Evolutionary conservation across 2,329 filamentous ascomycete genomes (phyloP).

Genomic region (Fusarium burgessii): DNA sequence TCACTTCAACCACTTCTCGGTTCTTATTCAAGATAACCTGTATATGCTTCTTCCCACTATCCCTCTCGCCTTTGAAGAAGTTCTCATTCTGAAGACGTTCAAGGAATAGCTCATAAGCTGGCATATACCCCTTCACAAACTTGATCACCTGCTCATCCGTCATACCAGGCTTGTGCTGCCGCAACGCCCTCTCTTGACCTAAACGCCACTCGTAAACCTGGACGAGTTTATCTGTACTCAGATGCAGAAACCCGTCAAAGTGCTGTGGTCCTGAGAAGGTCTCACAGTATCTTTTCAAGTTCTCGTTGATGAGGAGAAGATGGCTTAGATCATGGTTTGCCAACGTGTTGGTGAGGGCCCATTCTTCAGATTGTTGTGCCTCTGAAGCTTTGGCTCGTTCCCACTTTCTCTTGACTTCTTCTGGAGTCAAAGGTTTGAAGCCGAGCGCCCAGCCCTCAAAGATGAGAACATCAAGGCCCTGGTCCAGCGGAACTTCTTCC

Average conservation of each 20-base stretch:
- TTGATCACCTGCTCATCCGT: conserved; percentile 39
- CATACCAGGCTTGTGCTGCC: conserved; percentile 40
- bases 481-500: conserved; percentile 25
- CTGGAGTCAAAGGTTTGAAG: conserved; percentile 29
- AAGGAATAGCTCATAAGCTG: conserved; percentile 43
- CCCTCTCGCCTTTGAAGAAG: conserved; percentile 14
- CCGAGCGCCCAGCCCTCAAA: conserved; percentile 46
- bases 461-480: conserved; percentile 39
- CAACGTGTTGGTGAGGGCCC: conserved; percentile 24
- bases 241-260: conserved; percentile 40
- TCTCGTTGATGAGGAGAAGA: conserved; percentile 39
- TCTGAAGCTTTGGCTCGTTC: conserved; percentile 12
- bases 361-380: conserved; percentile 9
- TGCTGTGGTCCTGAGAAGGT: conserved; percentile 34
- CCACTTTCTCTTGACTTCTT: conserved; percentile 35
- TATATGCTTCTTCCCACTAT: conserved; percentile 23
- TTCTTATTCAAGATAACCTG: conserved; percentile 11
- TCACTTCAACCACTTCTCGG: conserved; percentile 25
- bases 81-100: conserved; percentile 32
- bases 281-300: conserved; percentile 36
- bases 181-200: conserved; percentile 35
- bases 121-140: conserved; percentile 46
- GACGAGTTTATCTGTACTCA: conserved; percentile 38
- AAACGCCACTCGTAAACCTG: conserved; percentile 45
- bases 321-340: conserved; percentile 34